A percentile compares a stretch with the other conserved stretches of the same genome.
Conservation (phyloP, 345 rosid genomes). For the Garcia nutans region DNA sequence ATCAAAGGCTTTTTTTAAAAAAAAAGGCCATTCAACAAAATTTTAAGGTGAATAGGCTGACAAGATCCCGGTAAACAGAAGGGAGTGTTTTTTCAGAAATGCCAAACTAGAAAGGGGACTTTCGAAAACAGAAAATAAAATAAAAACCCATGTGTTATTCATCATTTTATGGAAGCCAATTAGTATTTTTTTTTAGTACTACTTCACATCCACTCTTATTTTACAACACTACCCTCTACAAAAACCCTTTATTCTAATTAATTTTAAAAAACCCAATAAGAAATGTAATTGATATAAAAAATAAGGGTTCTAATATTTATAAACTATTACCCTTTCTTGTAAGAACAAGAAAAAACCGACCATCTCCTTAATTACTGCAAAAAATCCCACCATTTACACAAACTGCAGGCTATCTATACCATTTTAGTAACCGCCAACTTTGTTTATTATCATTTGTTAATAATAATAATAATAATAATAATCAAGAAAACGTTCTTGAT, state of each 20-base stretch:
- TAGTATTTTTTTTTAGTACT: background rate
- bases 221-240: conserved; percentile 5
- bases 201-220: background rate
- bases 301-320: too few species aligned
- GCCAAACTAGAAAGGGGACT: conserved; percentile 3
- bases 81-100: background rate
- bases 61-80: conserved; percentile 14
- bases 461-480: conserved; percentile 6
- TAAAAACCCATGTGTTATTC: conserved; percentile 5
- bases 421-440: conserved; percentile 38
- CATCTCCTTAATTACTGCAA: conserved; percentile 47
- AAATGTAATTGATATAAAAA: too few species aligned
- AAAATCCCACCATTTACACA: conserved; percentile 27
- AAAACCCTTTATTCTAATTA: background rate
- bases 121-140: background rate
- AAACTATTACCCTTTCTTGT: background rate
- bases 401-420: conserved; percentile 6
- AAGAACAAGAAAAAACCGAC: conserved; percentile 43
- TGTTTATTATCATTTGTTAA: conserved; percentile 6
- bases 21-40: too few species aligned
- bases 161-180: conserved; percentile 4
- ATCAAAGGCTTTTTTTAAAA: background rate
- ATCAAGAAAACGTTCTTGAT: conserved; percentile 36
- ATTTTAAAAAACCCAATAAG: too few species aligned
- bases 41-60: background rate